Base-by-base conservation (phyloP, 345 rosid genomes). In the Citrus unshiu region DNA sequence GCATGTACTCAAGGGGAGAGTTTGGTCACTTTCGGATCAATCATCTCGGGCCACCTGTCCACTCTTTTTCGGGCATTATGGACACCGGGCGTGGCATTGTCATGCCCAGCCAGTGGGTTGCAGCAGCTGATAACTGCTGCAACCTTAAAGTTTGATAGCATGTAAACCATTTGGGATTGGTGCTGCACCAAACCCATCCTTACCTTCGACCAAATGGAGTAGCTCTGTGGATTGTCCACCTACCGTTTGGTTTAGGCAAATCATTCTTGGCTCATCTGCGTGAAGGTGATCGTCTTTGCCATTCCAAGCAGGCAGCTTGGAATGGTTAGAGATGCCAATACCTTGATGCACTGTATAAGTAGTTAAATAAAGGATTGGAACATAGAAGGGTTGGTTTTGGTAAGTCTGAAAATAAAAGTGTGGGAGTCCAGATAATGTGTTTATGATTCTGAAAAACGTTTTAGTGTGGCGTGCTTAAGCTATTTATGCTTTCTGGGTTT, bases 241-340 rank as follows among this genome's bases (percentile, higher is more conserved):
- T 22, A 14, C 85, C 74, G 74, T 85, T 88, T 84, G 95, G 88
- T 87, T 90, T 79, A 87, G 99, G 99, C 99, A 94, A 94, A 61
- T 94, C 99, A 93, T 96, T 93, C 98, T 96, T 96, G 93, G 93
- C 93, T 90, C 88, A 79, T 34, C 22, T 12, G 77, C 82, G 72
- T 84, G 77, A 62, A 70, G 80, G 87, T 25, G 65, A 57, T 79
- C 82, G 40, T 78, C 84, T 66, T 70, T 75, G 54, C 75, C 83
- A 71, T 77, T 77, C 71, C 56, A 62, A 32, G 59, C 68, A 54
- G 57, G 40, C 40, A 7, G 70, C 70, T 56, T 59, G 69, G 77
- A 25, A 6, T 74, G 81, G 83, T 68, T 63, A 59, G 68, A 66
- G 85, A 63, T 75, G 78, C 40, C 65, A 7, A 67, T 32, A 43